Base-by-base conservation (phyloP, 1,284 basidiomycete species). In the Malassezia slooffiae region DNA sequence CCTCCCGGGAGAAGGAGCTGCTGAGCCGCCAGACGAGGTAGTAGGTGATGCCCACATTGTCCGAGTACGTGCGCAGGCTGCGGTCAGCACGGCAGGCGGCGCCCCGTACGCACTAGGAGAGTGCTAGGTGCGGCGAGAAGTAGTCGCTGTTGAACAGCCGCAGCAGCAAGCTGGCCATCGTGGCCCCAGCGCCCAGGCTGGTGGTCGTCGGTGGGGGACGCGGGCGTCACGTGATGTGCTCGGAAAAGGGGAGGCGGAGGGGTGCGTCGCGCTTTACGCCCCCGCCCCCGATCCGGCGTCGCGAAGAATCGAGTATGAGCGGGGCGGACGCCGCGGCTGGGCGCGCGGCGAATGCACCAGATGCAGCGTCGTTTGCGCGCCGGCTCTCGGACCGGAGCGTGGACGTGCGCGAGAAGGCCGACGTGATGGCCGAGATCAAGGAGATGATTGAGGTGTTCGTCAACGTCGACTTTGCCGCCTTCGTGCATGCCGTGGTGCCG, bases 381-480 rank as follows among this genome's bases (percentile, higher is more conserved):
- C 28, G 41, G 20, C 46, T 48, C 31, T 24, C 35, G n/a, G 46
- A 48, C 27, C 29, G 35, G 21, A n/a, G 15, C 17, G 17, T 31
- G 13, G 60, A 65, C 27, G 31, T 48, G 29, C 54, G 55, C 36
- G 42, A 42, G 11, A 62, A 57, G 37, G 43, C 58, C 9, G 35
- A 50, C 12, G 55, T 49, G 17, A 63, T 62, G 11, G 45, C 50
- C 22, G 64, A 67, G 43, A 50, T 66, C 44, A 62, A 63, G 35
- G 64, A 67, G 15, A 42, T 59, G 26, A 41, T 58, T 41, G 64
- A 67, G 33, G 47, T 60, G 30, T 61, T 53, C 33, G 57, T 61
- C 27, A 59, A 52, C 44, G 48, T 79, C 27, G 87, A 90, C 58
- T 82, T 83, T 30, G 75, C 79, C 33, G 79, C 81, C 38, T 75